Base-by-base conservation (phyloP, 2,329 filamentous ascomycete genomes). In the Colletotrichum simmondsii region DNA sequence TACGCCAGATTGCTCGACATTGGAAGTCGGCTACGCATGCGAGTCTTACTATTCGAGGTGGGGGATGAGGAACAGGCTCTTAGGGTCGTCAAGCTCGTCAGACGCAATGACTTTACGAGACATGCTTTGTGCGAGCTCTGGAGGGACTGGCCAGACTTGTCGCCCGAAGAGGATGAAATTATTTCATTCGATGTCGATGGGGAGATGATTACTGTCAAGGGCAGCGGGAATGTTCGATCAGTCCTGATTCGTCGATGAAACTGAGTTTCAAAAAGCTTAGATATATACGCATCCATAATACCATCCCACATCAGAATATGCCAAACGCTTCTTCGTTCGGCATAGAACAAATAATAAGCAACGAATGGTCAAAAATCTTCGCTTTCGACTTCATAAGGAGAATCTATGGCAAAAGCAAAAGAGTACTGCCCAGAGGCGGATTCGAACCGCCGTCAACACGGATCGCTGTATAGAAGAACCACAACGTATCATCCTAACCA, bases 31-130 rank as follows among this genome's bases (percentile, higher is more conserved):
- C 78, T 91, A 5, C 77, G 83, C 24, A 87, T 92, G 0, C 88
- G 86, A 58, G 77, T 92, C 8, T 79, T 93, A 11, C 80, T 94
- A 0, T 86, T 95, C 74, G 94, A 97, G 81, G 88, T 96, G 30
- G 93, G 92, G 0, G 93, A 94, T 77, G 80, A 90, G 72, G 84
- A 82, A 6, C 94, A 97, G 81, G 94, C 93, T 0, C 67, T 81
- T 5, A 85, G 94, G 14, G 92, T 97, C 2, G 87, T 88, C 1
- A 77, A 79, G 10, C 82, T 90, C 78, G 88, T 86, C 7, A 65
- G 81, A 30, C 64, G 64, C 7, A 76, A 83, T 69, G n/a, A 64
- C 71, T 66, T 80, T 7, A 72, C 77, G 35, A 59, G 70, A 79
- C 78, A 68, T 26, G 80, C 83, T 3, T 78, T 79, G 3, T 80